phyloP scores from a whole-genome alignment of 495 filamentous ascomycete species.

The Neurospora sp. region DNA sequence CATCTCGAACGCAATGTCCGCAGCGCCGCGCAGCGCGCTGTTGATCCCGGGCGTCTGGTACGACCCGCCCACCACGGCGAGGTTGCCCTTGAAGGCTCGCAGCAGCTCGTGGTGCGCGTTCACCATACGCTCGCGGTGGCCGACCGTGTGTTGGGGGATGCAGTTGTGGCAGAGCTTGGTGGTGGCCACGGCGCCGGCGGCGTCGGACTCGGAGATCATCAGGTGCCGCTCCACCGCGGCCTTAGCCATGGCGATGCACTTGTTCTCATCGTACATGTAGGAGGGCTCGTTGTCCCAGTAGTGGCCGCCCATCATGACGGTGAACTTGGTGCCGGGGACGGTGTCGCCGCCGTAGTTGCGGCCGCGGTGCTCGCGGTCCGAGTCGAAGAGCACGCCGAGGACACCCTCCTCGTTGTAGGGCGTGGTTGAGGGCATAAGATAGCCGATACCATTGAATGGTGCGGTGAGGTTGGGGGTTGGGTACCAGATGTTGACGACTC shows the following conservation, averaged over 20 bases:
- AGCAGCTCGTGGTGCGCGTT: conserved; percentile 45
- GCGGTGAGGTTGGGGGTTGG: conserved; percentile 49
- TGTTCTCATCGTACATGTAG: conserved; percentile 47
- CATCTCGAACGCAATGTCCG: conserved; percentile 23
- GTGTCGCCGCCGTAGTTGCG: conserved; percentile 37
- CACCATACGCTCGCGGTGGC: conserved; percentile 56
- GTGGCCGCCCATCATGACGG: conserved; percentile 92
- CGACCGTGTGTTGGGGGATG: conserved; percentile 81
- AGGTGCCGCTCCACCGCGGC: conserved; percentile 63
- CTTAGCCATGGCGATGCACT: conserved; percentile 57
- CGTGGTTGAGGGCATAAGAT: conserved; percentile 68
- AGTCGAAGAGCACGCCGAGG: conserved; percentile 88
- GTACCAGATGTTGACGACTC: conserved; percentile 88
- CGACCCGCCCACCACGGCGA: conserved; percentile 72
- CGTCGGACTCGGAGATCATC: conserved; percentile 38
- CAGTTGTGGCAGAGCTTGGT: conserved; percentile 62
- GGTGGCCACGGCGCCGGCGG: conserved; percentile 42
- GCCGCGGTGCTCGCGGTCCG: conserved; percentile 39
- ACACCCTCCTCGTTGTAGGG: conserved; percentile 58
- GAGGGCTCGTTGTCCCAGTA: conserved; percentile 59
- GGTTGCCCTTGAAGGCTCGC: conserved; percentile 45
- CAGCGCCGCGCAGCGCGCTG: conserved; percentile 27
- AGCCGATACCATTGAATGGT: conserved; percentile 66
- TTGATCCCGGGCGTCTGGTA: conserved; percentile 43
- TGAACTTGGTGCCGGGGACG: conserved; percentile 68